These are phyloP conservation scores for Orbilia ellipsospora DNA, from an alignment of 2,329 filamentous ascomycete genomes.

Conservation along the genomic window DNA sequence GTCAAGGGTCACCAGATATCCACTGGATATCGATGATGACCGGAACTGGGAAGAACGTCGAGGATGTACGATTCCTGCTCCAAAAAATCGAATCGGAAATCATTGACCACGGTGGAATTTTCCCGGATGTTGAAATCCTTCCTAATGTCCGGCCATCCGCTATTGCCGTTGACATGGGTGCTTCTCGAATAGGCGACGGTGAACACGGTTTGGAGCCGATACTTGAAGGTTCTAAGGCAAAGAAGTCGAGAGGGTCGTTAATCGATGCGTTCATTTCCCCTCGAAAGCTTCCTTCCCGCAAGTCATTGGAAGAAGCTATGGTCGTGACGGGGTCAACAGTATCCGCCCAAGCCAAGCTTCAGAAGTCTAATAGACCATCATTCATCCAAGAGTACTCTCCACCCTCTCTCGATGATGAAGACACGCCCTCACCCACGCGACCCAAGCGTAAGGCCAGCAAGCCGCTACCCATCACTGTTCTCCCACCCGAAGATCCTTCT, in stretches of 20 bases:
- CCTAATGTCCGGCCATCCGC: constrained; percentile 60
- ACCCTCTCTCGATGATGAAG: constrained; percentile 44
- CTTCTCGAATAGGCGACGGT: constrained; percentile 14
- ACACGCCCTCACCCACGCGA: constrained; percentile 37
- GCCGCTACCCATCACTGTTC: constrained; percentile 47
- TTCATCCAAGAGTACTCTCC: constrained; percentile 49
- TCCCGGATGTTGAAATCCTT: constrained; percentile 63
- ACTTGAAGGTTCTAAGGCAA: constrained; percentile 33
- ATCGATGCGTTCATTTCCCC: constrained; percentile 51
- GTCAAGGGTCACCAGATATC: constrained; percentile 36
- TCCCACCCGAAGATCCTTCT: constrained; percentile 36
- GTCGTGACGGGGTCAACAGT: constrained; percentile 51
- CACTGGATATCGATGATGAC: constrained; percentile 57
- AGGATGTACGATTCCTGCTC: constrained; percentile 62
- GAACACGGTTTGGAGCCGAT: constrained; percentile 31
- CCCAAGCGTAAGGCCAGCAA: constrained; percentile 53
- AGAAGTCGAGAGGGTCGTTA: constrained; percentile 46
- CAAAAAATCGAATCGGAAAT: constrained; percentile 61
- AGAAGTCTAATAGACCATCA: constrained; percentile 36
- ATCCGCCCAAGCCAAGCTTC: constrained; percentile 45
- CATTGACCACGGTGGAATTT: constrained; percentile 60
- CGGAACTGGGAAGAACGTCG: constrained; percentile 61
- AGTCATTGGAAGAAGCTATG: constrained; percentile 49
- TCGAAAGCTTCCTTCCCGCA: constrained; percentile 49
- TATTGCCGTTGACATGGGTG: constrained; percentile 37